Base-by-base conservation (phyloP, 2,329 filamentous ascomycete species). In the Aspergillus sp. region DNA sequence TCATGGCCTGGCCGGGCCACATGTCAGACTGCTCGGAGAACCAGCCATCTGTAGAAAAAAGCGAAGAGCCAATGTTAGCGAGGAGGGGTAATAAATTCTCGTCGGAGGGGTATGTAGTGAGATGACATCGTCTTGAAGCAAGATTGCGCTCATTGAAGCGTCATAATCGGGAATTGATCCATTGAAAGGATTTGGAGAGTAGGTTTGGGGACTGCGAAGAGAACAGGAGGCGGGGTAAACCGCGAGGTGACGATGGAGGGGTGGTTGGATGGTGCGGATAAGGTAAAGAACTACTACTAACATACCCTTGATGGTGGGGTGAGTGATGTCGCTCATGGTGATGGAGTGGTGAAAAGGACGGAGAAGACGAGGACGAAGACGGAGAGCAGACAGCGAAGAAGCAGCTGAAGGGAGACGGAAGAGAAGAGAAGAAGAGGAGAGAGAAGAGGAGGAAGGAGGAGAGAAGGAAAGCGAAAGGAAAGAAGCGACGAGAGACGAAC, bases 1-100 rank as follows among this genome's bases (percentile, higher is more conserved):
- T 97, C 94, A 98, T 98, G 78, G 95, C 95, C 84, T 98, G 95
- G 78, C 95, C 92, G 65, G 95, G 94, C 95, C 95, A 99, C 94
- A 99, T 98, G 76, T 95, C 84, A 71, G 91, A 96, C 82, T 97
- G 93, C 84, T 99, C 95, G 80, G 92, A 91, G 90, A 99, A 99
- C 95, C 95, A 99, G 83, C 94, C 95, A 97, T 98, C 95, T 97
- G 39, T 21, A 70, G 15, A 61, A 49, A 54, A 58, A 38, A 51
- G 59, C 64, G n/a, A 52, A 49, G 19, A 59, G 4, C 32, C 32
- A 36, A 13, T 36, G 32, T 68, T 62, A 56, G 62, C 41, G 43
- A 47, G 7, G 28, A 13, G 47, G 45, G 15, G n/a, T 17, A 45
- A 4, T 30, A 30, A 36, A 36, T 36, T 36, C 12, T 52, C 25